Evolutionary conservation across 2,329 filamentous ascomycete species (phyloP).

Genomic region (Trichophyton rubrum): DNA sequence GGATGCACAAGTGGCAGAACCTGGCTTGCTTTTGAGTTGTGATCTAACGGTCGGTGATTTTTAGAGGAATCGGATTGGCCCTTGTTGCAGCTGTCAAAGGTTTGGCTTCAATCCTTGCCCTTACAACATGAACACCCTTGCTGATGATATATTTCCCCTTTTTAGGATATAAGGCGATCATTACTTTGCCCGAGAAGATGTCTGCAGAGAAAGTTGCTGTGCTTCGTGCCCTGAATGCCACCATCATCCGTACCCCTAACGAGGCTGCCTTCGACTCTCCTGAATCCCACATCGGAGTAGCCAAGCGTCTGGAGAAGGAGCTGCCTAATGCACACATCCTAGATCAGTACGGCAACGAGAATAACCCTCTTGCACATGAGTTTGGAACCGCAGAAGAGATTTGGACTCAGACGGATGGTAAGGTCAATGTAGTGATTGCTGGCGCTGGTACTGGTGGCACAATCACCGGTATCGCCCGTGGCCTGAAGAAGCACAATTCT

Average conservation of each 20-base stretch:
- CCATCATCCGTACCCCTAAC: constrained; percentile 94
- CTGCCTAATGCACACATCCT: constrained; percentile 94
- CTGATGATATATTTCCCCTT: neutral
- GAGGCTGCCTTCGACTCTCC: constrained; percentile 89
- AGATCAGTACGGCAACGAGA: constrained; percentile 83
- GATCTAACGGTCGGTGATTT: constrained; percentile 2
- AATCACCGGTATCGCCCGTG: constrained; percentile 76
- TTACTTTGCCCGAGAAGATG: constrained; percentile 98
- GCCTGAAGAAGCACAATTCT: constrained; percentile 74
- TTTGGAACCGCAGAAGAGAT: constrained; percentile 91
- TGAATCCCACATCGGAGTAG: constrained; percentile 94
- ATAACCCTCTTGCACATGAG: constrained; percentile 92
- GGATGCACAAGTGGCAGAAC: neutral
- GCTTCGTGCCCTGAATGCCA: constrained; percentile 81
- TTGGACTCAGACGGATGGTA: constrained; percentile 77
- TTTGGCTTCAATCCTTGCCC: constrained; percentile 5
- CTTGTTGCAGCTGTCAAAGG: constrained; percentile 88
- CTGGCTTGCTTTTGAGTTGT: neutral
- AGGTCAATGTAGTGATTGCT: constrained; percentile 70
- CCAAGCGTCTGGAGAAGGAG: constrained; percentile 79
- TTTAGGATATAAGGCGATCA: constrained; percentile 82
- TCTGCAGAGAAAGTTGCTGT: constrained; percentile 96
- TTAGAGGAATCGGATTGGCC: constrained; percentile 74
- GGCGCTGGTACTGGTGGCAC: constrained; percentile 94
- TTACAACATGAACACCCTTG: neutral